Base-by-base conservation (phyloP, 306 rosid genomes). In the Prosopis cineraria region DNA sequence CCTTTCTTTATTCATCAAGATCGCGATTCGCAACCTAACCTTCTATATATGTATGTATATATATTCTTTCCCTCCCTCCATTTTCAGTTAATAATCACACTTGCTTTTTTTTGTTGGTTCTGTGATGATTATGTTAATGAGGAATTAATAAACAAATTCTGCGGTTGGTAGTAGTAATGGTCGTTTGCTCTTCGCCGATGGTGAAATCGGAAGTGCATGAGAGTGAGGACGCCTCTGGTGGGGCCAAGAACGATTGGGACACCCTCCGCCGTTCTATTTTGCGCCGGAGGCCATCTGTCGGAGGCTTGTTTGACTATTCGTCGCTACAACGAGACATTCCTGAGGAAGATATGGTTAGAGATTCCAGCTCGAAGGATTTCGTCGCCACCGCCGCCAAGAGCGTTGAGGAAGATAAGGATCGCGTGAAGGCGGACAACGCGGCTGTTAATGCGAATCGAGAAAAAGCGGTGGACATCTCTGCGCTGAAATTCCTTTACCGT, bases 131-230 rank as follows among this genome's bases (percentile, higher is more conserved):
- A 3, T 53, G 14, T 9, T 25, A 25, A 56, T 25, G 2, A 27
- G 31, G 12, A 56, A 25, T 56, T 3, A 25, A 29, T 59, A 29
- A 41, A 36, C 8, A 53, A 48, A 77, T 50, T 62, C 70, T 71
- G 58, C 22, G n/a, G 29, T 8, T 16, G 47, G 56, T 31, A 71
- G 52, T 10, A 9, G 31, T 47, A 20, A 74, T 25, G 36, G 53
- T n/a, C 25, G 48, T 12, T 20, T 70, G 37, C 34, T 65, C 74
- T 68, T 59, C 75, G 72, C 47, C 70, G 11, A 96, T 91, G 99
- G 91, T 87, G 84, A 82, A 79, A 80, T 33, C 90, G 37, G 87
- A 84, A 71, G 45, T 86, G 78, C 58, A 83, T 29, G 85, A 88
- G 25, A 74, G 68, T 39, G 52, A 55, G 19, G 78, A 43, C 67